These are phyloP conservation scores for Goffeauzyma gilvescens DNA, from an alignment of 768 basidiomycete species.

Conservation along the genomic window DNA sequence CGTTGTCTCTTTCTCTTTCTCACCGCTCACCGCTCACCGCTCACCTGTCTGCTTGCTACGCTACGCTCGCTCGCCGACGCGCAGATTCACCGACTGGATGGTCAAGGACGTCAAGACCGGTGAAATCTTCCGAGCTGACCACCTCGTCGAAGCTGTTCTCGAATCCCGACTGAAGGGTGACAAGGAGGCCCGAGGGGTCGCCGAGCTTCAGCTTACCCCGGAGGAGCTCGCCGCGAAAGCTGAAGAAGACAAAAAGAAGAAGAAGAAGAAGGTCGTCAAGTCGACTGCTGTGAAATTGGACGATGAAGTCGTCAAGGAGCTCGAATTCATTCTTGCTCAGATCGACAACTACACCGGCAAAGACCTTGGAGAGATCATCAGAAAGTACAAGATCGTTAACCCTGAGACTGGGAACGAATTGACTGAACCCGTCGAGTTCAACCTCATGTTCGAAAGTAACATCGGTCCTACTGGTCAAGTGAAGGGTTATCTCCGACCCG, in stretches of 20 bases:
- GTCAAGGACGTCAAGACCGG: conserved; percentile 88
- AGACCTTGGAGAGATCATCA: conserved; percentile 70
- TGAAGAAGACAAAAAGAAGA: conserved; percentile 54
- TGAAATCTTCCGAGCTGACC: conserved; percentile 89
- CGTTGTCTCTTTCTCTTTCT: too few species aligned
- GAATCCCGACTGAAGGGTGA: conserved; percentile 78
- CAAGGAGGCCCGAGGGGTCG: conserved; percentile 60
- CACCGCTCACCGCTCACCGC: too few species aligned
- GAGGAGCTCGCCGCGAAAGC: conserved; percentile 41
- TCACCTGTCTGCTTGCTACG: too few species aligned
- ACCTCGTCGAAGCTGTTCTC: conserved; percentile 79
- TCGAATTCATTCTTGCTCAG: conserved; percentile 71
- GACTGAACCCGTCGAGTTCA: conserved; percentile 82
- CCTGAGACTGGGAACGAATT: conserved; percentile 87
- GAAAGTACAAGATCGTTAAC: conserved; percentile 58
- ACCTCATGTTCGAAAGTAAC: conserved; percentile 93
- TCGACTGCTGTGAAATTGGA: conserved; percentile 48
- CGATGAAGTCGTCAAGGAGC: conserved; percentile 55
- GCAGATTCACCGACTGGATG: conserved; percentile 94
- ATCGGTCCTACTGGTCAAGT: conserved; percentile 96
- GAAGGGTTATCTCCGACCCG: conserved; percentile 88
- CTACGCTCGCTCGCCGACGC: background rate
- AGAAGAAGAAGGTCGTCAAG: conserved; percentile 45
- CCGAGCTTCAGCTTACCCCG: conserved; percentile 12
- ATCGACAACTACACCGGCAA: conserved; percentile 85